Base-by-base conservation (phyloP, 2,329 filamentous ascomycete genomes). In the Claviceps sp. region DNA sequence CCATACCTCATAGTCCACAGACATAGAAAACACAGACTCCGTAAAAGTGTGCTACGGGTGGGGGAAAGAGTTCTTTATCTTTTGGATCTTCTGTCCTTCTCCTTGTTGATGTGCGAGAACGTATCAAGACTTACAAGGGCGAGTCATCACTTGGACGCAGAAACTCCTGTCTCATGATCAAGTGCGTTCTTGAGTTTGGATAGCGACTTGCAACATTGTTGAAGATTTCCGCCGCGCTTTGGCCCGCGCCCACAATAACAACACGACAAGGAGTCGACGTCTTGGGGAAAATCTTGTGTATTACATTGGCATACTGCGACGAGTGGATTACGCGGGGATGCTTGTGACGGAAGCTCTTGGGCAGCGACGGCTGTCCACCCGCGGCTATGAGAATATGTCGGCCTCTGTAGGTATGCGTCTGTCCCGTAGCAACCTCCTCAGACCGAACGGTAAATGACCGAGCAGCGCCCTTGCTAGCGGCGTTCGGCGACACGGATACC, bases 141-240 rank as follows among this genome's bases (percentile, higher is more conserved):
- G 89, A 95, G 67, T 97, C 93, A 64, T 98, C 91, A 63, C 89
- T 95, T 1, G 91, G 91, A 60, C 86, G 82, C 54, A 98, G 70
- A 52, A 91, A 89, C 56, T 89, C 81, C 43, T 84, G 84, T 59
- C 88, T 83, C 74, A 95, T 91, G 54, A 96, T 72, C 53, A 98
- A 70, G 38, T 75, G 79, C 0, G 89, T 90, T 60, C 79, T 77
- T 30, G 86, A 82, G 64, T 91, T 89, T 41, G 89, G 89, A 65
- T 94, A 96, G 47, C 87, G 73, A 41, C 73, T 76, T 61, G 91
- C 85, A 48, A 97, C 72, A 67, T 95, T 90, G 71, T 88, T 85
- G 72, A 94, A 96, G 61, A 96, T 95, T 72, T 98, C 91, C 9
- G 91, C 91, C 2, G 89, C 89, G 65, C 87, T 94, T 72, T 98